Conservation (phyloP, 73 alveolate species). For the Stentor roeselii region DNA sequence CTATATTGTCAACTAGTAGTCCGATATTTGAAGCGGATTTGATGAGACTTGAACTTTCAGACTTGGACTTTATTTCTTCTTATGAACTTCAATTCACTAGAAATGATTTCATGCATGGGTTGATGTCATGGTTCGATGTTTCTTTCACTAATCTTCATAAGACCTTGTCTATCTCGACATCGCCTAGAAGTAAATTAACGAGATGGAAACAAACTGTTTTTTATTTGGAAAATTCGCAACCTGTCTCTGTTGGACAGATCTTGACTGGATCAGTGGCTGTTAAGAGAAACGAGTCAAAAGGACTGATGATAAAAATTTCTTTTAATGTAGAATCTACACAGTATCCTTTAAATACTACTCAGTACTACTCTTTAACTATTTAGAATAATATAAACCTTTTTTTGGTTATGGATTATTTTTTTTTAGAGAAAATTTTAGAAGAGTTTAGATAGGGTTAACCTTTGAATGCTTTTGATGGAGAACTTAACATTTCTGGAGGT, state of each 20-base stretch:
- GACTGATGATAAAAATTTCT: no score
- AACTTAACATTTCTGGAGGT: no score
- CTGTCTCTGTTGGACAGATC: slow-evolving; percentile 74
- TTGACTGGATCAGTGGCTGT: slow-evolving; percentile 84
- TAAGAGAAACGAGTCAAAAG: slow-evolving; percentile 49
- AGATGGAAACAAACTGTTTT: slow-evolving; percentile 94
- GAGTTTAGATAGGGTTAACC: no score
- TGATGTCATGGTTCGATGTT: slow-evolving; percentile 92
- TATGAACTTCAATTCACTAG: slow-evolving; percentile 40
- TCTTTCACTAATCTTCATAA: slow-evolving; percentile 61
- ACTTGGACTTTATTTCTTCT: slow-evolving; percentile 51
- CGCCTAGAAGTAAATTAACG: slow-evolving; percentile 80
- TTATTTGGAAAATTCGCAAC: slow-evolving; percentile 72
- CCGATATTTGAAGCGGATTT: slow-evolving; percentile 67
- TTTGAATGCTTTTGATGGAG: no score
- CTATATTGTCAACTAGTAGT: slow-evolving; percentile 47
- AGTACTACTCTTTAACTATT: no score
- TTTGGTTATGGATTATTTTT: no score
- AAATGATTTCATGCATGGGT: slow-evolving; percentile 78
- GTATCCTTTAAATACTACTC: no score
- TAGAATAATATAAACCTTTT: no score
- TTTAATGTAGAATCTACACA: no score
- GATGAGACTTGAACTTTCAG: slow-evolving; percentile 49
- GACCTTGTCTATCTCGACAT: slow-evolving; percentile 82
- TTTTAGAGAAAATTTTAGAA: no score